Percentiles rank a stretch among this genome's conserved stretches.
phyloP scores from a whole-genome alignment of 176 grass and related monocot genomes.

The Oryza nivara region DNA sequence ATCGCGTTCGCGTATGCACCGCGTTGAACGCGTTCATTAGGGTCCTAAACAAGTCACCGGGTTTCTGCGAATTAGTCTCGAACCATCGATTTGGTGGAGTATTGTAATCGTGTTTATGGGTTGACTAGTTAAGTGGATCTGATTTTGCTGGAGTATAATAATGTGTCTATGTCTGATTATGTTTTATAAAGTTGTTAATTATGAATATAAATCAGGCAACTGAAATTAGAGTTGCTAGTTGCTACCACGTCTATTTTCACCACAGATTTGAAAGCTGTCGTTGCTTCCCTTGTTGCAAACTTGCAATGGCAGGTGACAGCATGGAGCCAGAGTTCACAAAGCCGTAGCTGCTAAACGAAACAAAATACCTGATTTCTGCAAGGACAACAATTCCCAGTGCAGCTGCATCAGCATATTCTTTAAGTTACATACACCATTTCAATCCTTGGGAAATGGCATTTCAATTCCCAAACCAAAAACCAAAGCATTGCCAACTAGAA shows the following conservation, averaged over 20 bases:
- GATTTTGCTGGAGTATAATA: background rate
- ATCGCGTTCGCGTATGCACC: background rate
- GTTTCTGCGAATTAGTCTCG: background rate
- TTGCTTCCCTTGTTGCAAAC: background rate
- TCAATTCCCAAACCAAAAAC: background rate
- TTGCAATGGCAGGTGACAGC: background rate
- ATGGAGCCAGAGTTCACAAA: background rate
- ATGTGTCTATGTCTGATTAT: background rate
- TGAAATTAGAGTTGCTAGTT: background rate
- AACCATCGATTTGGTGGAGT: background rate
- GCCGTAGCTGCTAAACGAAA: background rate
- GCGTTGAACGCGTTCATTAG: background rate
- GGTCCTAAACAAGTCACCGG: conserved; percentile 2
- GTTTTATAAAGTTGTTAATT: background rate
- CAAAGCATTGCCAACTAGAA: background rate
- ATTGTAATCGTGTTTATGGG: background rate
- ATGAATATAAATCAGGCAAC: too few relatives aligned
- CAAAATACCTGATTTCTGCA: background rate
- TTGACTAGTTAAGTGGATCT: background rate
- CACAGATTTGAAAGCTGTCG: background rate
- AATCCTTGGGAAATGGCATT: background rate
- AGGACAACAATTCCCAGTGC: background rate
- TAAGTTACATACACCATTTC: background rate
- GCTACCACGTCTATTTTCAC: background rate
- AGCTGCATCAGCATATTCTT: background rate